Conservation (phyloP, 2,329 filamentous ascomycete genomes). For the Apiospora kogelbergensis region DNA sequence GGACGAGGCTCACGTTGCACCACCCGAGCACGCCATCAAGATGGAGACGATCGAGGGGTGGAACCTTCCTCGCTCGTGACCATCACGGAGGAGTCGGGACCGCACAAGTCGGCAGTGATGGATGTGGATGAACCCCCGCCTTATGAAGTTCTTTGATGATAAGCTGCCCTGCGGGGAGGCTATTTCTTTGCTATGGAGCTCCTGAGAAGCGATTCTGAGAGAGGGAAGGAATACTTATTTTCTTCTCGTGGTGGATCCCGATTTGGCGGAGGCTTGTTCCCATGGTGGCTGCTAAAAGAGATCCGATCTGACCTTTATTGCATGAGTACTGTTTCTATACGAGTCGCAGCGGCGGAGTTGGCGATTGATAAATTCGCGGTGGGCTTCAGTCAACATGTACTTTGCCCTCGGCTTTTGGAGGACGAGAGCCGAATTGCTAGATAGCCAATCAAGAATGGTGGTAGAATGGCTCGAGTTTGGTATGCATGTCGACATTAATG, state of each 20-base stretch:
- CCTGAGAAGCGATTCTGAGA: neutral
- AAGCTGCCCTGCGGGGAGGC: neutral
- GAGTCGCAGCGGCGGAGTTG: neutral
- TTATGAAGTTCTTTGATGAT: neutral
- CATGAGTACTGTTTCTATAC: neutral
- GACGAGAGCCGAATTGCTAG: neutral
- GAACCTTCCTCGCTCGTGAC: slow-evolving; percentile 3
- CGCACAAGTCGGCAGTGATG: neutral
- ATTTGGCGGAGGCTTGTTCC: neutral
- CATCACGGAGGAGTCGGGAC: neutral
- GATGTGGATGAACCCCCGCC: neutral
- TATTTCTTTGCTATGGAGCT: neutral
- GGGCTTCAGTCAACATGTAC: neutral
- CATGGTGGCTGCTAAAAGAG: neutral
- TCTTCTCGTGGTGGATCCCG: neutral
- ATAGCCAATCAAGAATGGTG: neutral
- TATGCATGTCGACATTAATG: neutral
- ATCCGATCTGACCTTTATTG: neutral
- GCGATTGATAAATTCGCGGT: neutral
- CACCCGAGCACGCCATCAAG: slow-evolving; percentile 18
- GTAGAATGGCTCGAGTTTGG: neutral
- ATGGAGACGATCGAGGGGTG: slow-evolving; percentile 30
- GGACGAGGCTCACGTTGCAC: neutral
- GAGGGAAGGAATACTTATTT: too few species aligned
- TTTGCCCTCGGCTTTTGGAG: neutral